Percentiles rank a stretch among this genome's conserved stretches.
Evolutionary conservation across 2,329 filamentous ascomycete genomes (phyloP).

Genomic region (Phoma sp.): DNA sequence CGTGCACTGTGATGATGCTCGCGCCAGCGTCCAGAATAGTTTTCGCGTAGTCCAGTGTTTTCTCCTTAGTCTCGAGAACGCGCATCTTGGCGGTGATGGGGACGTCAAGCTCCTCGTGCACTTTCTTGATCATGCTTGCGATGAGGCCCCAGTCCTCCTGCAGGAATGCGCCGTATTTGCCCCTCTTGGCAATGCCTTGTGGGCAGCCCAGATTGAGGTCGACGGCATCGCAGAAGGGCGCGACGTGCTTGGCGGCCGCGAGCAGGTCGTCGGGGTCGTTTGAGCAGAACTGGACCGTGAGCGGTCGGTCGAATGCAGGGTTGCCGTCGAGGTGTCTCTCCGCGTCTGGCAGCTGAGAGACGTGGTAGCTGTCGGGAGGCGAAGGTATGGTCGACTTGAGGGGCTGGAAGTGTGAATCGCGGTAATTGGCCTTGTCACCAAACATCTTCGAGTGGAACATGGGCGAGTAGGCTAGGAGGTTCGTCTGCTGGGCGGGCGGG

Average conservation of each 20-base stretch:
- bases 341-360: constrained; percentile 36
- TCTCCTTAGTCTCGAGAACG: constrained; percentile 83
- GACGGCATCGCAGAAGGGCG: constrained; percentile 90
- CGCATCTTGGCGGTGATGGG: constrained; percentile 96
- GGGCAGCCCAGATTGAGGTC: constrained; percentile 96
- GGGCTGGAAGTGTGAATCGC: constrained; percentile 81
- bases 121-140: constrained; percentile 78
- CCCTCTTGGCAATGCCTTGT: constrained; percentile 90
- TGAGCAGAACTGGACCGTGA: constrained; percentile 96
- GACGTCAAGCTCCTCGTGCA: constrained; percentile 78
- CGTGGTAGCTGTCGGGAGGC: constrained; percentile 43
- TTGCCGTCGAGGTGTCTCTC: constrained; percentile 77
- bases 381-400: constrained; percentile 49
- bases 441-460: constrained; percentile 97
- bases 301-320: constrained; percentile 79
- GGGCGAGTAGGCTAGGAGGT: constrained; percentile 85
- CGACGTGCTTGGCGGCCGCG: constrained; percentile 76
- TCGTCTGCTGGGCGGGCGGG: constrained; percentile 61
- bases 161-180: constrained; percentile 91
- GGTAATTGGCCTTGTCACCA: constrained; percentile 75
- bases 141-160: constrained; percentile 92
- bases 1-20: constrained; percentile 92
- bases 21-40: constrained; percentile 88
- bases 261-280: constrained; percentile 84
- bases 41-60: constrained; percentile 85